Conservation (phyloP, 306 rosid species). For the Rosa rugosa region DNA sequence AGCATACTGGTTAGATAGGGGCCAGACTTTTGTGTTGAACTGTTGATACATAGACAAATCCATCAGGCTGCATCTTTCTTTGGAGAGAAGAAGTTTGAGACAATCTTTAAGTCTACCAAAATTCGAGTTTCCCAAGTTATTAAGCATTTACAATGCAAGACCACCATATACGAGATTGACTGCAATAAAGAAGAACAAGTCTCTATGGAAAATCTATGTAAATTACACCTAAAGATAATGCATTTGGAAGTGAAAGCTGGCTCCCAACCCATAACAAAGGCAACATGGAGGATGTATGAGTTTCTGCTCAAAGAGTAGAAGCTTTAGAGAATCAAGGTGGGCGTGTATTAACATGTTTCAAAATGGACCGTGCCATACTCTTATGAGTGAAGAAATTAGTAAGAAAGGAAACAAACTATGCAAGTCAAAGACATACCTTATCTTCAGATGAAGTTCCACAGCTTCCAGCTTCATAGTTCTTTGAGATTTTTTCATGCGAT, state of each 20-base stretch:
- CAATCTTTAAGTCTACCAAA: not conserved
- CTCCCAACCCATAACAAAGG: not conserved
- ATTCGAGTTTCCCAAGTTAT: not conserved
- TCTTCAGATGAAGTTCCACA: conserved; percentile 25
- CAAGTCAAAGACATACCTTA: conserved; percentile 38
- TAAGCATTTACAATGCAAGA: not conserved
- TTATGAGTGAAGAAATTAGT: not conserved
- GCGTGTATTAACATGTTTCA: not conserved
- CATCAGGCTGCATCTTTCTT: not conserved
- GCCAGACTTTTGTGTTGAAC: conserved; percentile 1
- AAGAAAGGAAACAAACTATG: conserved; percentile 4
- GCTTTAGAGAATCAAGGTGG: not conserved
- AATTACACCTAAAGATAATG: not conserved
- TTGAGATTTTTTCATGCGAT: conserved; percentile 20
- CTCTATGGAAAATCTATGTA: not conserved
- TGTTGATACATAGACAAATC: not conserved
- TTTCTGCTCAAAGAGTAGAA: not conserved
- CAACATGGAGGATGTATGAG: not conserved
- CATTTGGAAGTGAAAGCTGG: not conserved
- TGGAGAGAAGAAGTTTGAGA: not conserved
- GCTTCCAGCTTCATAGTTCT: conserved; percentile 27
- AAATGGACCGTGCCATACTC: not conserved
- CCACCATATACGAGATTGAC: not conserved
- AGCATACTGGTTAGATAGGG: not conserved
- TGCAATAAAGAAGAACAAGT: not conserved